These are phyloP conservation scores for Geotrichum fermentans DNA, from an alignment of 1,139 yeast species.

Conservation along the genomic window DNA sequence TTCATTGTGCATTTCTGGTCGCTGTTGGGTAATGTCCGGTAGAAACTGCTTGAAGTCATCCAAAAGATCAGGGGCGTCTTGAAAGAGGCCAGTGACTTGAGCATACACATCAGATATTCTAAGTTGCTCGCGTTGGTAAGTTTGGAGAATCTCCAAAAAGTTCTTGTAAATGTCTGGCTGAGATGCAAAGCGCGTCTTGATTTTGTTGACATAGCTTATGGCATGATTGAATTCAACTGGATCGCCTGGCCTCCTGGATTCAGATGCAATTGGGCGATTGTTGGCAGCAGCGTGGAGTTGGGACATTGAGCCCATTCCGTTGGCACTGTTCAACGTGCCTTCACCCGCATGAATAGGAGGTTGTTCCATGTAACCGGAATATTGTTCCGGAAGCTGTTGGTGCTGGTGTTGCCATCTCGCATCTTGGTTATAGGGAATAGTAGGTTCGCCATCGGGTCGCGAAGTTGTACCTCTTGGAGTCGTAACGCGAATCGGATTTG, in stretches of 20 bases:
- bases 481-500: constrained; percentile 87
- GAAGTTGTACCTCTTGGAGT: constrained; percentile 91
- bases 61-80: constrained; percentile 87
- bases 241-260: constrained; percentile 48
- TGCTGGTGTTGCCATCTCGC: constrained; percentile 20
- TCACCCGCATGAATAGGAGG: neutral
- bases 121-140: constrained; percentile 92
- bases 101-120: constrained; percentile 93
- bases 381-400: constrained; percentile 1
- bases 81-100: constrained; percentile 83
- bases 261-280: constrained; percentile 25
- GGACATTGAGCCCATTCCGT: constrained; percentile 31
- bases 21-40: constrained; percentile 63
- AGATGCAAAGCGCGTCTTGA: constrained; percentile 85
- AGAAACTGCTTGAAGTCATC: constrained; percentile 93
- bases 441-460: constrained; percentile 48
- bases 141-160: constrained; percentile 88
- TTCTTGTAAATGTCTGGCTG: constrained; percentile 96
- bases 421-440: constrained; percentile 17
- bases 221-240: constrained; percentile 98
- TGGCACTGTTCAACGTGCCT: neutral
- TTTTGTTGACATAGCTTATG: constrained; percentile 89
- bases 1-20: constrained; percentile 16
- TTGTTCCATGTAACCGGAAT: constrained; percentile 8
- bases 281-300: constrained; percentile 43